These are phyloP conservation scores for Aspergillus ruber DNA, from an alignment of 2,329 filamentous ascomycete genomes.

Conservation along the genomic window DNA sequence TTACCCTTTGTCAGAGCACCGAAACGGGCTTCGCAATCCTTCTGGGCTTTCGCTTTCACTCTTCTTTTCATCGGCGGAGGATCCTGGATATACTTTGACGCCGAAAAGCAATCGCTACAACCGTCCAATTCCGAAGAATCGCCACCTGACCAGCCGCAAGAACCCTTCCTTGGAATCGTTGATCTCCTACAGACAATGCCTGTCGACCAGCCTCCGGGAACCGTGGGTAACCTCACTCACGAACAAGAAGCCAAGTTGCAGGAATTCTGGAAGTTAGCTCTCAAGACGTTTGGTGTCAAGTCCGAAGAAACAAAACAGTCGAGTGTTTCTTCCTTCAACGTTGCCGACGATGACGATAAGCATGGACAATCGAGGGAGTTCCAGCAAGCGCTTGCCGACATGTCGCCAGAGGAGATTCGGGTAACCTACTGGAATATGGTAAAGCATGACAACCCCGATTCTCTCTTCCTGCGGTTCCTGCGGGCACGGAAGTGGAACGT, in stretches of 20 bases:
- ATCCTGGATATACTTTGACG: constrained; percentile 25
- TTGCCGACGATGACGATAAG: constrained; percentile 69
- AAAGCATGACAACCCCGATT: constrained; percentile 92
- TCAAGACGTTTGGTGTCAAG: constrained; percentile 66
- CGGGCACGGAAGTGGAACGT: constrained; percentile 94
- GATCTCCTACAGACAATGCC: constrained; percentile 33
- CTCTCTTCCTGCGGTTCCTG: constrained; percentile 72
- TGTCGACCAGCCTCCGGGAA: constrained; percentile 46
- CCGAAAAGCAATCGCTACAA: constrained; percentile 5
- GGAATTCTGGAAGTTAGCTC: constrained; percentile 72
- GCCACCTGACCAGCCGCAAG: constrained; percentile 10
- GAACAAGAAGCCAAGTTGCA: constrained; percentile 85
- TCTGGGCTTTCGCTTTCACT: constrained; percentile 32
- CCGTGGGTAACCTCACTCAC: constrained; percentile 77
- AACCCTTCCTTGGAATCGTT: constrained; percentile 26
- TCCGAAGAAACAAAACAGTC: constrained; percentile 14
- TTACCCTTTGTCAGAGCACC: constrained; percentile 17
- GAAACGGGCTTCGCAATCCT: constrained; percentile 28
- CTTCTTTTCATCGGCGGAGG: constrained; percentile 29
- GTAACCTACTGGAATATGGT: constrained; percentile 86
- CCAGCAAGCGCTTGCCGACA: constrained; percentile 69
- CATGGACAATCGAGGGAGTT: constrained; percentile 86
- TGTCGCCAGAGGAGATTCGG: constrained; percentile 71
- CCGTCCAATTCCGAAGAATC: constrained; percentile 4
- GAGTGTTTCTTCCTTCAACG: constrained; percentile 29